Base-by-base conservation (phyloP, 2,329 filamentous ascomycete genomes). In the Cercospora sesami region DNA sequence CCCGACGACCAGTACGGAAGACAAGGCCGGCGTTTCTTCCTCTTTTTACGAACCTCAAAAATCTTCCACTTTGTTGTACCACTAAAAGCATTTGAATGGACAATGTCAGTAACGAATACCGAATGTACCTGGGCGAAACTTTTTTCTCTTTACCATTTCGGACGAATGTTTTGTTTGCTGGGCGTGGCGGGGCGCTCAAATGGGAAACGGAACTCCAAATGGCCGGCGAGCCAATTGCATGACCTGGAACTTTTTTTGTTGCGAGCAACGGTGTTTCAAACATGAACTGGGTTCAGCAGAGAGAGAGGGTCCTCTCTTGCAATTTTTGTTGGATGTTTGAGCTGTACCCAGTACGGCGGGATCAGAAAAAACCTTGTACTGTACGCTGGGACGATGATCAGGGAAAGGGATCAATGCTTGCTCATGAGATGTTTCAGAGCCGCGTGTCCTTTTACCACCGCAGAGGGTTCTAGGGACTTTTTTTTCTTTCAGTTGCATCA, bases 11-110 rank as follows among this genome's bases (percentile, higher is more conserved):
- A 70, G 66, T 30, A 63, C 62, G 39, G 69, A 63, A 62, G 65
- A n/a, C 58, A 28, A 65, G 65, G 67, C 63, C 48, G 62, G 21
- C 30, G 60, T 61, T 21, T 26, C 36, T 39, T 36, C 28, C 28
- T 8, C 31, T 64, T 14, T 21, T 59, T 21, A 59, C 55, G 55
- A 59, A 3, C 16, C 8, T 16, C 16, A 59, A 59, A 53, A 59
- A 59, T 33, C 31, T 36, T 31, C 18, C 45, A 2, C 55, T 21
- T 31, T 59, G 55, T 60, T 73, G 72, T 73, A 72, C 70, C 55
- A 70, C 67, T 72, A 73, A 72, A 73, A 73, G 70, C 69, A 73
- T 73, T 60, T 64, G 64, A 65, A 64, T 39, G 57, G 48, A 26
- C 42, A 64, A 63, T 67, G 68, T 69, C 65, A 64, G 51, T 71